Evolutionary conservation across 305 asterid species (phyloP), one percentile per base, ranked within the genome.

Genomic region (Ajuga reptans): DNA sequence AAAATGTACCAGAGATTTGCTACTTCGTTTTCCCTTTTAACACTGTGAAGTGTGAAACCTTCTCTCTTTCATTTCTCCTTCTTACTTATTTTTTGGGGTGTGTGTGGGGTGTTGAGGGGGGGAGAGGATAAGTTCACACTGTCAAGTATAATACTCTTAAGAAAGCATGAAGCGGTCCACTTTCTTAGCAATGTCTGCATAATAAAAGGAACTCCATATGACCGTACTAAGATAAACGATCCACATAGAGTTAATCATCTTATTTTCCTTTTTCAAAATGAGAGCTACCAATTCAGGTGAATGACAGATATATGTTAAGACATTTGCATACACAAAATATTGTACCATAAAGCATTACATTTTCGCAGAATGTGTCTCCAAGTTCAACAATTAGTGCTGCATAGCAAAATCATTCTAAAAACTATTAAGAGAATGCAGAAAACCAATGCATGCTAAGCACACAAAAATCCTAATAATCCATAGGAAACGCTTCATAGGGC

Each of bases 321-420:
- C 27, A 37, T 39, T 12, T 18, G 7, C n/a, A 9, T 52, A 15
- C 59, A 45, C 12, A 61, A 27, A 65, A 14, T 12, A 58, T 6
- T 53, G 12, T 8, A 21, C 21, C 34, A 53, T 37, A 64, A 36
- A 66, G 12, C 27, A 52, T 57, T 41, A 17, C 47, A 64, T 39
- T 33, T 15, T 49, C 5, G 24, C 45, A 39, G 33, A 68, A 53
- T 60, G 17, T 68, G 42, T 24, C 14, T 12, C 49, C 9, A 63
- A 64, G 56, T 52, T 33, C 45, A 60, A 51, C 10, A 50, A 17
- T 12, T 64, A 15, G 29, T 31, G 69, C 64, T 37, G 59, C 68
- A 71, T 3, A 39, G 49, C 12, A 65, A 72, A 31, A 31, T 31
- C 29, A 46, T 46, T 41, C 36, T 11, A 67, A 11, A 56, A 39